These are phyloP conservation scores for Penium margaritaceum DNA, from an alignment of 139 green algal genomes.

Conservation along the genomic window DNA sequence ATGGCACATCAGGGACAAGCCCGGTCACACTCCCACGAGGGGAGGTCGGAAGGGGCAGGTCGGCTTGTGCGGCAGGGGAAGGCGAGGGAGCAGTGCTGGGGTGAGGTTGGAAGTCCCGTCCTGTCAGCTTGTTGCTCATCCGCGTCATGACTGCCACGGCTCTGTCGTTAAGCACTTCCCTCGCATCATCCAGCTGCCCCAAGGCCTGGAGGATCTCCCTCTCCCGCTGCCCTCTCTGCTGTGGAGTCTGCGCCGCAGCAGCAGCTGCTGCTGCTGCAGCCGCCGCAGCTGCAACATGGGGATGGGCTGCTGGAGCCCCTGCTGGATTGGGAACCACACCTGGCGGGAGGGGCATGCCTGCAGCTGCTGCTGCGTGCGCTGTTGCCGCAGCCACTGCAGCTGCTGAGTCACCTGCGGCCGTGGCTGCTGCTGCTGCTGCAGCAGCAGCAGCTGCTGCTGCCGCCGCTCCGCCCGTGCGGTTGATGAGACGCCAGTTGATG, in stretches of 20 bases:
- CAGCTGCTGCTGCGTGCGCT: background rate
- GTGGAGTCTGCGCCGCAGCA: no score
- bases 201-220: slow-evolving; percentile 61
- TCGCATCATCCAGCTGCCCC: slow-evolving; percentile 62
- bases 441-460: background rate
- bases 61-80: background rate
- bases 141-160: slow-evolving; percentile 90
- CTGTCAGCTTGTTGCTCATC: slow-evolving; percentile 93
- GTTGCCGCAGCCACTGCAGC: slow-evolving; percentile 26
- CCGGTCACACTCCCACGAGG: background rate
- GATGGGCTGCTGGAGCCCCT: no score
- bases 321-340: no score
- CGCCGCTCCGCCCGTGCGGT: slow-evolving; percentile 3
- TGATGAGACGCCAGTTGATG: slow-evolving; percentile 95
- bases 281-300: no score
- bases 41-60: background rate
- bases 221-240: slow-evolving; percentile 57
- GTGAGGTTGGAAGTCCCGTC: slow-evolving; percentile 64
- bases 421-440: slow-evolving; percentile 6
- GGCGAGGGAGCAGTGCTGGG: background rate
- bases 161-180: slow-evolving; percentile 74
- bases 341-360: background rate
- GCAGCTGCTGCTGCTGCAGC: no score
- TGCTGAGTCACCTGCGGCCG: background rate
- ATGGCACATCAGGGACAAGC: no score